Base-by-base conservation (phyloP, 768 basidiomycete genomes). In the Tylopilus balloui region DNA sequence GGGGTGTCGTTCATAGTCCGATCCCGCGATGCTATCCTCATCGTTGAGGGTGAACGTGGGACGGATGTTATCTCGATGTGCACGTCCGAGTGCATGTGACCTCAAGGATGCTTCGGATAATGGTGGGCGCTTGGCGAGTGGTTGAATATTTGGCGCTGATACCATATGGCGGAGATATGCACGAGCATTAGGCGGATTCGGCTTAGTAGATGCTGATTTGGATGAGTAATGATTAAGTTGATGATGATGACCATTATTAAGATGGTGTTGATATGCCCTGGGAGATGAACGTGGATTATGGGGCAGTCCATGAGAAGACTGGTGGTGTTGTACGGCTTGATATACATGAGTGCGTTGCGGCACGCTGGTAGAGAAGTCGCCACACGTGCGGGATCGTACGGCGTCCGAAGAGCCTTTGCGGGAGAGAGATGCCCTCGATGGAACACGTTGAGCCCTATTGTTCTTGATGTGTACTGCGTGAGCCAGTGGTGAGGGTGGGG, bases 161-260 rank as follows among this genome's bases (percentile, higher is more conserved):
- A 78, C 78, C 73, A 90, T 87, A 62, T 88, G 86, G 27, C 86
- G 79, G 11, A 90, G 76, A 60, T 87, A 83, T 6, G 81, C 79
- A 4, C 78, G 77, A 3, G 86, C 84, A 44, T 78, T 78, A 21
- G 78, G 74, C 20, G 52, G 53, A 51, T 65, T 56, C 48, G 50
- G 47, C 50, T 59, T 65, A 49, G 45, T 48, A 35, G 47, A 40
- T 35, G 54, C 32, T 29, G 58, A 40, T 38, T 60, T 58, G 44
- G 61, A 55, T 60, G 66, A 59, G 42, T 64, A 48, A 55, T 59
- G 24, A 60, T 58, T 50, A 51, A 43, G 43, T 24, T 62, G 54
- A 15, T 54, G 58, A 29, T 64, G 53, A 46, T 55, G 53, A 35
- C 42, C 61, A 27, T 51, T 47, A 45, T 50, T 63, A 42, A 52